Base-by-base conservation (phyloP, 2,329 filamentous ascomycete genomes). In the Pseudogymnoascus sp. region DNA sequence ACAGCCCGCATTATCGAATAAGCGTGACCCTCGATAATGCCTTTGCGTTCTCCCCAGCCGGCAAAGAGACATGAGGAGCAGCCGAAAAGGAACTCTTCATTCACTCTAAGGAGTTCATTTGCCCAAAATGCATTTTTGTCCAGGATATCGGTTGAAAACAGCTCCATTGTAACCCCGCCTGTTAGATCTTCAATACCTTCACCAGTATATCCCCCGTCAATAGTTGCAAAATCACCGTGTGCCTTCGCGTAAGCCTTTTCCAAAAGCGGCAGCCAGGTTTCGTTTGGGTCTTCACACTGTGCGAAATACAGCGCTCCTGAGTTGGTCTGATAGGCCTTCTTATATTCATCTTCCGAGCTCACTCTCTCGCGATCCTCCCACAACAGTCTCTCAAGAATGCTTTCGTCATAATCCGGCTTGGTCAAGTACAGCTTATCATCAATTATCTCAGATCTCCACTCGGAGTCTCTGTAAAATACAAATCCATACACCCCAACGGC, bases 361-460 rank as follows among this genome's bases (percentile, higher is more conserved):
- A 86, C 85, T 61, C 87, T 83, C 70, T 90, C 88, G 57, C 90
- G 85, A 68, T 91, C 86, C 68, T 91, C 84, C 70, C 91, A 82
- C 24, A 91, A 78, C 60, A 89, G 82, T 39, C 89, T 84, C 70
- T 92, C 88, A 71, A 89, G 81, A 59, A 88, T 86, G 0, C 85
- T 87, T 35, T 90, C 89, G 66, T 95, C 89, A 77, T 90, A 95
- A 70, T 89, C 87, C 4, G 90, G 88, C 1, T 89, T 90, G 63
- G 87, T 89, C 15, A 96, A 81, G 71, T 90, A 95, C 2, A 96
- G 80, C 74, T 95, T 95, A 73, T 96, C 92, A 70, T 96, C 92
- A 63, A 96, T 85, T 64, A 96, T 92, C 62, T 89, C 92, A 68
- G 92, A 91, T 62, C 93, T 89, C 92, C 91, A 96, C 74, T 94